Base-by-base conservation (phyloP, 2,329 filamentous ascomycete species). In the Hansfordia pulvinata region DNA sequence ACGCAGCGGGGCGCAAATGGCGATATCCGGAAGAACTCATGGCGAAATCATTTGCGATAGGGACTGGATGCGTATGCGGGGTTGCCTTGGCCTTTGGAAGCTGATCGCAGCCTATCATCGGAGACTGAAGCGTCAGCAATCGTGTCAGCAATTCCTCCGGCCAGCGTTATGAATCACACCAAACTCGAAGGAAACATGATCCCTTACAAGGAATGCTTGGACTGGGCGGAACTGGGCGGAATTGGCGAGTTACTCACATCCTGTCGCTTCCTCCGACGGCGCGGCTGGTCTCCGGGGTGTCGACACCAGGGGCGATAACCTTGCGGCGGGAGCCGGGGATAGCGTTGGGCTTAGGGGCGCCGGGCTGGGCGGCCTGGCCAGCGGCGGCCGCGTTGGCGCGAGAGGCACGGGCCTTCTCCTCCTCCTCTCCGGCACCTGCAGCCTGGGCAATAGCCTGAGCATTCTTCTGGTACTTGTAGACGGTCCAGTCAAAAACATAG, bases 391-490 rank as follows among this genome's bases (percentile, higher is more conserved):
- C 68, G 38, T 64, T 69, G 42, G 74, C 71, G 47, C 75, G 73
- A 45, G 67, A 68, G 50, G 75, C 74, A 41, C 72, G 72, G 39
- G 68, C 64, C 60, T 86, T 83, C 47, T 90, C 82, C 11, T 85
- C 79, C 20, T 75, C 74, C 39, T 85, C 79, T 40, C 69, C 72
- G 54, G 69, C 64, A 41, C 69, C 76, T 39, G 75, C 76, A 42
- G 80, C 81, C 55, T 88, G 78, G 42, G 83, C 82, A 54, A 93
- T 93, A 48, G 85, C 85, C 62, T 92, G 83, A 29, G 86, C 86
- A 46, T 94, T 96, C 77, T 94, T 94, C 72, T 94, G 86, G 69
- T 96, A 94, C 68, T 96, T 96, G 75, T 94, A 96, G 47, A 96
- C 90, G 33, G 90, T 98, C 90, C 90, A 98, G 63, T 98, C 90